Conservation (phyloP, 352 stramenopile species). For the Pythium coloratum region DNA sequence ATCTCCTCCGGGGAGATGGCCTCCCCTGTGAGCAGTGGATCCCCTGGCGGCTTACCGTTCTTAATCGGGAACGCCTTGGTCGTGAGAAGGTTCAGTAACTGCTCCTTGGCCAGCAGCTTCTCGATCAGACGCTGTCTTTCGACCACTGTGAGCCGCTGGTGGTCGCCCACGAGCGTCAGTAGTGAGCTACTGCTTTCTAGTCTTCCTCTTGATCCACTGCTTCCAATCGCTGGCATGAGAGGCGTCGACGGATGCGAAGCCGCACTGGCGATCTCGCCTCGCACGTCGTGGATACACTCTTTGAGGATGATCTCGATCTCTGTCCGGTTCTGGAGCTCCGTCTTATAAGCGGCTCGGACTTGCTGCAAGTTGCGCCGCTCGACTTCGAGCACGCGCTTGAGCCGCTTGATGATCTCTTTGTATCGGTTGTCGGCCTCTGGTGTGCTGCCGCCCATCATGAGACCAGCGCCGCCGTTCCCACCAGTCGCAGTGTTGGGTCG, state of each 20-base stretch:
- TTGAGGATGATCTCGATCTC: conserved; percentile 84
- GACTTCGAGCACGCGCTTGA: conserved; percentile 88
- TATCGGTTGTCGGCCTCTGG: conserved; percentile 76
- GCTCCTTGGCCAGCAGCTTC: conserved; percentile 78
- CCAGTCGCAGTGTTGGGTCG: neutral
- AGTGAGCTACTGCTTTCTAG: conserved; percentile 19
- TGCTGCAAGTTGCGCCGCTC: conserved; percentile 83
- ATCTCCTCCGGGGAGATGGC: conserved; percentile 49
- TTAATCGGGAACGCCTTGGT: conserved; percentile 65
- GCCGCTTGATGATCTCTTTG: conserved; percentile 92
- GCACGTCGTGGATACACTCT: conserved; percentile 83
- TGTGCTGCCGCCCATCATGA: neutral
- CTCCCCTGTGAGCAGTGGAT: conserved; percentile 47
- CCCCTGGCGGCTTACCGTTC: conserved; percentile 31
- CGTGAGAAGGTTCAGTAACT: conserved; percentile 78
- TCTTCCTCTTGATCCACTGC: neutral
- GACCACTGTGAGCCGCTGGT: conserved; percentile 31
- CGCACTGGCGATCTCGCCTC: conserved; percentile 47
- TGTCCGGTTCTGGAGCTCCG: conserved; percentile 71
- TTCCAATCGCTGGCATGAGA: conserved; percentile 14
- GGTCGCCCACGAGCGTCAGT: conserved; percentile 17
- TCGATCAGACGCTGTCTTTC: conserved; percentile 79
- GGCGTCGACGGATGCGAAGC: conserved; percentile 27
- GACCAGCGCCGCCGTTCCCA: neutral
- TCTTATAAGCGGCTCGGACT: conserved; percentile 68